phyloP scores from a whole-genome alignment of 2,329 filamentous ascomycete genomes.

The Neofusicoccum parvum region DNA sequence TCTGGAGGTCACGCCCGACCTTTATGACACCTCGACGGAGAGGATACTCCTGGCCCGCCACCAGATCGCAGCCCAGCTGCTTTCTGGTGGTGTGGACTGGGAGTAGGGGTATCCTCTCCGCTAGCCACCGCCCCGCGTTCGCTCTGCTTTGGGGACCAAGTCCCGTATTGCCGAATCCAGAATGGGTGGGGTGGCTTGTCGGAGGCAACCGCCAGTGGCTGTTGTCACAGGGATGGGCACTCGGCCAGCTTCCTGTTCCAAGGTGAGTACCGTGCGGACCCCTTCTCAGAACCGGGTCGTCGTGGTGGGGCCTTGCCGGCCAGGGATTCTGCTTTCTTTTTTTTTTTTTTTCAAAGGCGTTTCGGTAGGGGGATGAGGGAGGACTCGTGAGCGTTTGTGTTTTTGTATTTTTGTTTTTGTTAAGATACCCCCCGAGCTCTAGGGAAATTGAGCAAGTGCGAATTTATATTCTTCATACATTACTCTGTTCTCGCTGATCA shows the following conservation, averaged over 20 bases:
- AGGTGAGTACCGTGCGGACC: too few relatives aligned
- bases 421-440: slow-evolving; percentile 18
- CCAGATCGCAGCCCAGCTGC: slow-evolving; percentile 58
- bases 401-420: background rate
- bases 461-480: background rate
- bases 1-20: slow-evolving; percentile 42
- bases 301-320: too few relatives aligned
- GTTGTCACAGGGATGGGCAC: background rate
- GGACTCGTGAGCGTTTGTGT: background rate
- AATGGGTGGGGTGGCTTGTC: background rate
- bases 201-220: background rate
- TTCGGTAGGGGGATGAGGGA: background rate
- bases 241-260: too few relatives aligned
- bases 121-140: background rate
- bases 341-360: background rate
- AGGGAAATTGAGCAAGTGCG: slow-evolving; percentile 9
- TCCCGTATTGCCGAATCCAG: background rate
- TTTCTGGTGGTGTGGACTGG: slow-evolving; percentile 6
- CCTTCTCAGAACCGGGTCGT: too few relatives aligned
- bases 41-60: slow-evolving; percentile 64
- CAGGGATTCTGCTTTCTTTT: background rate
- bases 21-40: slow-evolving; percentile 40
- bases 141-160: background rate
- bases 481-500: background rate
- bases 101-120: slow-evolving; percentile 7